Conservation (phyloP, 305 asterid genomes). For the Fraxinus nigra region DNA sequence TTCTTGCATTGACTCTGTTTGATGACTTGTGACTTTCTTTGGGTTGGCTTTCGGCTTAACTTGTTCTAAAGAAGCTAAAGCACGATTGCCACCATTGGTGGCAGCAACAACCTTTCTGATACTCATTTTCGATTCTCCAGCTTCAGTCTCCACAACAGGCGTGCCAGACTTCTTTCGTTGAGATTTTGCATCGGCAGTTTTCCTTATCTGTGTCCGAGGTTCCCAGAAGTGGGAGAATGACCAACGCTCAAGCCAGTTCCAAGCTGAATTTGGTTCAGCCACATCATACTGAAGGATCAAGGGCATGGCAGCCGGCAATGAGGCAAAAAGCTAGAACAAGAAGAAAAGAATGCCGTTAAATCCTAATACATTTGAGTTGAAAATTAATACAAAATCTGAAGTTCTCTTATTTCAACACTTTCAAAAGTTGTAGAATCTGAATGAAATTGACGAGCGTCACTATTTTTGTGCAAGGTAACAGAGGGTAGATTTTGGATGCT, state of each 20-base stretch:
- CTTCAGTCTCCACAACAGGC: slow-evolving; percentile 42
- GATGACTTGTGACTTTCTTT: slow-evolving; percentile 47
- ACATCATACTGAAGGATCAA: slow-evolving; percentile 81
- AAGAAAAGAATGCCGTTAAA: slow-evolving; percentile 18
- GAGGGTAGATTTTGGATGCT: background rate
- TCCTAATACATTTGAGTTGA: background rate
- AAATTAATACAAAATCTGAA: background rate
- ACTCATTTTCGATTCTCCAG: slow-evolving; percentile 62
- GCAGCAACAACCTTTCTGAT: slow-evolving; percentile 48
- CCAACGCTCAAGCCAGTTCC: slow-evolving; percentile 95
- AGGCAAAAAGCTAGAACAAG: slow-evolving; percentile 60
- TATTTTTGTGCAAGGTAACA: background rate
- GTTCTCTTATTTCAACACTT: background rate
- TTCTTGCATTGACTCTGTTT: slow-evolving; percentile 55
- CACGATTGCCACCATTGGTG: slow-evolving; percentile 47
- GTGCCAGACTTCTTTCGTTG: slow-evolving; percentile 47
- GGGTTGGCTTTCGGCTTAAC: slow-evolving; percentile 64
- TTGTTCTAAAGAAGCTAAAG: slow-evolving; percentile 42
- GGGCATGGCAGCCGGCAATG: slow-evolving; percentile 71
- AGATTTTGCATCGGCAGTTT: slow-evolving; percentile 42
- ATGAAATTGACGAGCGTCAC: background rate
- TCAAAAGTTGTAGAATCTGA: background rate
- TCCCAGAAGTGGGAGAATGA: slow-evolving; percentile 74
- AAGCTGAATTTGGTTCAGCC: slow-evolving; percentile 73
- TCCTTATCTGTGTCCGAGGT: slow-evolving; percentile 48